Conservation (phyloP, 208 protist genomes). For the Phytomonas sp. region DNA sequence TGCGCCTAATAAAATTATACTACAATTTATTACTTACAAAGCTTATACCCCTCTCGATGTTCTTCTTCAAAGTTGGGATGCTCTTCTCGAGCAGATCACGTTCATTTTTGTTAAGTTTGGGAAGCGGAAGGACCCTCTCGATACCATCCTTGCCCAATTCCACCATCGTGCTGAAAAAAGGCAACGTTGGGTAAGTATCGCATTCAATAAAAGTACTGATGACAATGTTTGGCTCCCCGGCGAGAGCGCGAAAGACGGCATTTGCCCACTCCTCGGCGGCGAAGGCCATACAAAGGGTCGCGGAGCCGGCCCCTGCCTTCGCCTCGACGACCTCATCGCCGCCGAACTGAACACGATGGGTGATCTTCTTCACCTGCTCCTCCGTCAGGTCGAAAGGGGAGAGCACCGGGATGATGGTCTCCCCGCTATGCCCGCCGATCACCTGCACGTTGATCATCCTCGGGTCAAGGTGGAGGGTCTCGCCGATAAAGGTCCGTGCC, state of each 20-base stretch:
- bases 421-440: constrained; percentile 93
- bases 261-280: constrained; percentile 76
- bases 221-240: constrained; percentile 23
- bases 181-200: background rate
- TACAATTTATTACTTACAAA: constrained; percentile 1
- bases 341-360: constrained; percentile 88
- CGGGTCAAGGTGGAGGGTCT: constrained; percentile 41
- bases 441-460: constrained; percentile 64
- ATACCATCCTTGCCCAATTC: constrained; percentile 71
- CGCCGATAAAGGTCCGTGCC: constrained; percentile 88
- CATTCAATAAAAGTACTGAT: background rate
- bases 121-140: constrained; percentile 63
- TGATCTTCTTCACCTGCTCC: constrained; percentile 55
- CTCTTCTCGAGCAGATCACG: constrained; percentile 27
- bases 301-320: constrained; percentile 92
- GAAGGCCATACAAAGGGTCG: constrained; percentile 95
- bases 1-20: too few species aligned
- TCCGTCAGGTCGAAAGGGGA: constrained; percentile 44
- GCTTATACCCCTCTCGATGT: constrained; percentile 62
- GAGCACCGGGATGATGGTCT: constrained; percentile 89
- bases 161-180: constrained; percentile 32
- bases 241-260: constrained; percentile 55
- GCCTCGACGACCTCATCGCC: constrained; percentile 95
- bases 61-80: constrained; percentile 50
- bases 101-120: constrained; percentile 28